Base-by-base conservation (phyloP, 2,329 filamentous ascomycete genomes). In the Blastomyces parvus region DNA sequence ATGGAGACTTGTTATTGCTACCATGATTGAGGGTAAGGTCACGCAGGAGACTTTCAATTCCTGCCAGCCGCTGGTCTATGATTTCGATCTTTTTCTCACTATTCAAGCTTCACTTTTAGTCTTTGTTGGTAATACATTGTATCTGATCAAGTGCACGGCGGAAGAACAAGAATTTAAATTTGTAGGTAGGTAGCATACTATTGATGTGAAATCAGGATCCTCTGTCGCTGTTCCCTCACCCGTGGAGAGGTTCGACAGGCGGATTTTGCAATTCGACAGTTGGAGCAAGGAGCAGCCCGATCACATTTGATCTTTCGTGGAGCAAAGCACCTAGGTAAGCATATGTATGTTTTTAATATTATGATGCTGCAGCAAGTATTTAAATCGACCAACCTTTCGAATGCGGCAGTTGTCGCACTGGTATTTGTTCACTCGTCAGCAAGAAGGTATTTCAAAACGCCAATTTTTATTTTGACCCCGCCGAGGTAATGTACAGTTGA, bases 21-120 rank as follows among this genome's bases (percentile, higher is more conserved):
- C 33, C 33, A 33, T n/a, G 66, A 19, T 71, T 68, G 67, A 69
- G 70, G 9, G 74, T 71, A 30, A 78, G 71, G 33, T 64, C 71
- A 46, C 76, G 73, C 17, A 80, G 70, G 11, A 77, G 70, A 59
- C 71, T 68, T 65, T 83, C 81, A 50, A 83, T 81, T n/a, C 74
- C 74, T 7, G 74, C 74, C 9, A 83, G 71, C 19, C 81, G 77
- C 38, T 80, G 76, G 67, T 82, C 80, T 60, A 83, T 82, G 14
- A 78, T 69, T 64, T 83, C 81, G 59, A 83, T 81, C 69, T 83
- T 82, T 67, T 75, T 79, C 68, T 83, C 81, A 70, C 80, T 82
- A 56, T 19, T 27, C 13, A 27, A 53, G 33, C 13, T 25, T 36
- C 30, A 2, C 13, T 30, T 27, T 48, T 27, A 55, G 25, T 52